These are phyloP conservation scores for Teunomyces stri DNA, from an alignment of 805 yeast species.

Conservation along the genomic window DNA sequence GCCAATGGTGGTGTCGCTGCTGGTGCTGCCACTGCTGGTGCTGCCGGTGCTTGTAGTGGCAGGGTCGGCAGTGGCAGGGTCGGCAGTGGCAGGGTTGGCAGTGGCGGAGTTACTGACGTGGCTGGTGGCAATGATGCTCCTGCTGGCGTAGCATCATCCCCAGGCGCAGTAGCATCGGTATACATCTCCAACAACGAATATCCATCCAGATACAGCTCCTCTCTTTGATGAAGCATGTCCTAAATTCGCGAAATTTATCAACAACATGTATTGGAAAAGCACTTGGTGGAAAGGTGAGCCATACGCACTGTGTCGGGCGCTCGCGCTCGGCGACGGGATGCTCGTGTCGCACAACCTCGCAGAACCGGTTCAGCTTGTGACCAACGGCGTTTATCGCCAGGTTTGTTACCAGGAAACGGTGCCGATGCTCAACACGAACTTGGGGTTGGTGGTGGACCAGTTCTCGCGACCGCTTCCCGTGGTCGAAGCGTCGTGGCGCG, in stretches of 20 bases:
- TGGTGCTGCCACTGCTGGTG: no score
- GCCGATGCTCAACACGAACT: constrained; percentile 40
- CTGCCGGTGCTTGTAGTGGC: no score
- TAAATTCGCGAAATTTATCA: constrained; percentile 7
- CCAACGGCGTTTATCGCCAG: constrained; percentile 26
- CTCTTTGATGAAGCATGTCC: no score
- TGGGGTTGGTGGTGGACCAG: constrained; percentile 28
- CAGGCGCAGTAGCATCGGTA: no score
- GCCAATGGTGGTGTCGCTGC: no score
- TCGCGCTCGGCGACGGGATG: constrained; percentile 32
- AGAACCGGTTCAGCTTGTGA: constrained; percentile 21
- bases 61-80: no score
- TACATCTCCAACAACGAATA: constrained; percentile 38
- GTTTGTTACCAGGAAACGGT: constrained; percentile 27
- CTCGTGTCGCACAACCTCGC: constrained; percentile 26
- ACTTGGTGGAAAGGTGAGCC: constrained; percentile 17
- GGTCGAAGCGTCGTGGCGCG: constrained; percentile 48
- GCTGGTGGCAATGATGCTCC: no score
- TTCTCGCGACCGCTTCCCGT: constrained; percentile 39
- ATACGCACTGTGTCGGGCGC: constrained; percentile 31
- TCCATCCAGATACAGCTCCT: constrained; percentile 5
- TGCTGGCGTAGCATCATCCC: no score
- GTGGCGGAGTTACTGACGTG: no score
- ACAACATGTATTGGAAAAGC: constrained; percentile 34
- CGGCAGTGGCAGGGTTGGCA: no score